A percentile compares a stretch with the other conserved stretches of the same genome.
These are phyloP conservation scores for Neoascochyta sp. DNA, from an alignment of 2,329 filamentous ascomycete species.

Conservation along the genomic window DNA sequence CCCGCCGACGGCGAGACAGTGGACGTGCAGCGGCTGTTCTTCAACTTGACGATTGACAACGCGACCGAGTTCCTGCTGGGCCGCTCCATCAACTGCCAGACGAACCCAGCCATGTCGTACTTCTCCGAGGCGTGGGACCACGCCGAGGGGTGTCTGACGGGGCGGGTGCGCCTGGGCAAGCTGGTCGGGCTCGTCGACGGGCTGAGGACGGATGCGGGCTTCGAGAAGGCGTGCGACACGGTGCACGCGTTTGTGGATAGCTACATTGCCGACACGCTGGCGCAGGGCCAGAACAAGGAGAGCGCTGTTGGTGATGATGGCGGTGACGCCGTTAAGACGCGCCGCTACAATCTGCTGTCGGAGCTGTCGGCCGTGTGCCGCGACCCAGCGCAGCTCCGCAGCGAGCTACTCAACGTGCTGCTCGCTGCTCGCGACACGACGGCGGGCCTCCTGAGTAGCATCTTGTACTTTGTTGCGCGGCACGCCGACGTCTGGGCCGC, in stretches of 20 bases:
- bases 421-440: conserved; percentile 36
- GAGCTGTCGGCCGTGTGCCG: conserved; percentile 17
- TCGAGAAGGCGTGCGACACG: conserved; percentile 3
- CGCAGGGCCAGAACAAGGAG: too few species aligned
- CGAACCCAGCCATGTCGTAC: too few species aligned
- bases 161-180: too few species aligned
- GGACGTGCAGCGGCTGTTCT: conserved; percentile 27
- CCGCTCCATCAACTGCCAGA: too few species aligned
- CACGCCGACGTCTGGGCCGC: too few species aligned
- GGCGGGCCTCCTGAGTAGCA: conserved; percentile 27
- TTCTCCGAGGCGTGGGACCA: too few species aligned
- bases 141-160: too few species aligned
- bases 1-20: conserved; percentile 18
- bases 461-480: conserved; percentile 37
- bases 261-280: conserved; percentile 38
- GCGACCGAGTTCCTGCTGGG: conserved; percentile 29
- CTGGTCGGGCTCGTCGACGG: too few species aligned
- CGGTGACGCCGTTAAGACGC: background rate
- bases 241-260: conserved; percentile 34
- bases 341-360: conserved; percentile 23
- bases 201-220: background rate
- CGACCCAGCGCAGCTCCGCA: conserved; percentile 18
- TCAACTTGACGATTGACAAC: conserved; percentile 22
- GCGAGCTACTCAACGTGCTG: conserved; percentile 34
- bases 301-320: too few species aligned